Conservation (phyloP, 2,329 filamentous ascomycete genomes). For the Curvularia eragrostidis region DNA sequence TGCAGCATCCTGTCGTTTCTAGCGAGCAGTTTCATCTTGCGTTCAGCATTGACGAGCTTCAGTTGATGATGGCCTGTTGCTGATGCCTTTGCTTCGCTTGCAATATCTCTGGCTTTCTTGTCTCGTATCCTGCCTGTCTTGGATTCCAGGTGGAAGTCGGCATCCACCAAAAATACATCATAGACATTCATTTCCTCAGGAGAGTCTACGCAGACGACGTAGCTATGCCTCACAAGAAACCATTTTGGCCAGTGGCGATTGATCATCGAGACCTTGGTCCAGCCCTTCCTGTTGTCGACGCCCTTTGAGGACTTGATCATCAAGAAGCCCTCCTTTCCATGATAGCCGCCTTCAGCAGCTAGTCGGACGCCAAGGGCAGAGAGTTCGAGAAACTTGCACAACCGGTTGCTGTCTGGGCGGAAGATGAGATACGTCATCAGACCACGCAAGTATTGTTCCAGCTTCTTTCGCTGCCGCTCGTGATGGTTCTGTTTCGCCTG, state of each 20-base stretch:
- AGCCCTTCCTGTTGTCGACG: constrained; percentile 80
- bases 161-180: constrained; percentile 96
- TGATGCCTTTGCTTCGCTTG: constrained; percentile 68
- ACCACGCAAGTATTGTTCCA: constrained; percentile 89
- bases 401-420: constrained; percentile 88
- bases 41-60: constrained; percentile 87
- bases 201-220: constrained; percentile 97
- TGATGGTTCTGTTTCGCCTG: constrained; percentile 68
- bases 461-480: constrained; percentile 79
- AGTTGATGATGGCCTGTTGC: constrained; percentile 81
- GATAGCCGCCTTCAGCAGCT: constrained; percentile 93
- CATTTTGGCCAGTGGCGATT: constrained; percentile 89
- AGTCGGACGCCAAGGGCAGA: constrained; percentile 93
- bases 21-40: constrained; percentile 88
- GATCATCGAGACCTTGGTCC: constrained; percentile 80
- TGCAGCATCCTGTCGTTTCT: constrained; percentile 86
- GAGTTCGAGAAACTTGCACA: constrained; percentile 94
- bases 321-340: constrained; percentile 95
- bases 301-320: constrained; percentile 92
- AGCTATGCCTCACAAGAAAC: constrained; percentile 98
- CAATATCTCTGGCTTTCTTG: constrained; percentile 66
- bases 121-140: constrained; percentile 63
- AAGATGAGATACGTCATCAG: constrained; percentile 98
- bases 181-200: constrained; percentile 99
- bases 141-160: constrained; percentile 81